A percentile compares a stretch with the other conserved stretches of the same genome.
Evolutionary conservation across 768 basidiomycete species (phyloP).

Genomic region (Leccinum arenicola): DNA sequence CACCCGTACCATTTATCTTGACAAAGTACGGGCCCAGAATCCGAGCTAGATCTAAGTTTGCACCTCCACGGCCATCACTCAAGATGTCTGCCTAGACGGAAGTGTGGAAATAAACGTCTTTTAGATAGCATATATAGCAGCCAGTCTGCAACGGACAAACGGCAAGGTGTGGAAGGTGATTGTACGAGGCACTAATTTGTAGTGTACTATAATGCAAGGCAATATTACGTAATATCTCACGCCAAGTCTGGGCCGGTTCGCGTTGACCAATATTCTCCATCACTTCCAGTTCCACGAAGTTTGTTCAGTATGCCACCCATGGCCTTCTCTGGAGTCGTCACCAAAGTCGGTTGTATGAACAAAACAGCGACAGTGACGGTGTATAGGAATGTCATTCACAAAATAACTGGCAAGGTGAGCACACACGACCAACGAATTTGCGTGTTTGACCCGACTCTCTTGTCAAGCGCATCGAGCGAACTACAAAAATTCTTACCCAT

Average conservation of each 20-base stretch:
- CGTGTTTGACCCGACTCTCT: constrained; percentile 1
- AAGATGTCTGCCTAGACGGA: constrained; percentile 13
- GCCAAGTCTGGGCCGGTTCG: background rate
- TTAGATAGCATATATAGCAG: background rate
- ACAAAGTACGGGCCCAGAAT: constrained; percentile 43
- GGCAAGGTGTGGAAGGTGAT: too few relatives aligned
- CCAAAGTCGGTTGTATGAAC: constrained; percentile 79
- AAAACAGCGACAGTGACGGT: constrained; percentile 86
- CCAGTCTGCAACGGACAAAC: background rate
- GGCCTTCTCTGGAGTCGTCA: constrained; percentile 70
- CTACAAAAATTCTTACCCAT: constrained; percentile 76
- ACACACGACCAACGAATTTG: background rate
- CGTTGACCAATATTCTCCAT: too few relatives aligned
- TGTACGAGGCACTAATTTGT: too few relatives aligned
- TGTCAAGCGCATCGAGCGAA: constrained; percentile 65
- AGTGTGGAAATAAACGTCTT: background rate
- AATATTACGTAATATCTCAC: background rate
- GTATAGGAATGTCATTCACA: constrained; percentile 68
- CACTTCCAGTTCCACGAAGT: background rate
- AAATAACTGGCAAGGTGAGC: constrained; percentile 72
- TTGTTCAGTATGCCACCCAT: constrained; percentile 66
- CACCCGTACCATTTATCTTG: constrained; percentile 51
- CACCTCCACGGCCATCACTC: constrained; percentile 27
- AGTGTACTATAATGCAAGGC: too few relatives aligned
- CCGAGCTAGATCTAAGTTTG: constrained; percentile 42